Conservation (phyloP, 2,329 filamentous ascomycete genomes). For the Trichoderma sp. region DNA sequence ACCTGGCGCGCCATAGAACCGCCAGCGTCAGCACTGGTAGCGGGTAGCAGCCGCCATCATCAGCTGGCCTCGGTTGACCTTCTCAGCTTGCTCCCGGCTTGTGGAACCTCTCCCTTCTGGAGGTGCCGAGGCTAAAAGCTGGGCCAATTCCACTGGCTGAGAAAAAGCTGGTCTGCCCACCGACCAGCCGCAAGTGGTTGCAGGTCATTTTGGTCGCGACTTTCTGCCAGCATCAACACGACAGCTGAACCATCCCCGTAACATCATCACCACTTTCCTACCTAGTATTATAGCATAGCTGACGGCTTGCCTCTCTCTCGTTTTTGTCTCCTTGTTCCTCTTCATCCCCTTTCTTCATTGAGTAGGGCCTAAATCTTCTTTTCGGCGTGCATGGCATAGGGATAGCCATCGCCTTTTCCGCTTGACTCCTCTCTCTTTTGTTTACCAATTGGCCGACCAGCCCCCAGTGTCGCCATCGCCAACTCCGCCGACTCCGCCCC, state of each 20-base stretch:
- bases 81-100: slow-evolving; percentile 6
- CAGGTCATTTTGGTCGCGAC: slow-evolving; percentile 10
- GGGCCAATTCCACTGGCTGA: background rate
- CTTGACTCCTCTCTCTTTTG: background rate
- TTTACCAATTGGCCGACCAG: background rate
- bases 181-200: slow-evolving; percentile 9
- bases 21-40: background rate
- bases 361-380: background rate
- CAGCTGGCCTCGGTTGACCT: slow-evolving; percentile 23
- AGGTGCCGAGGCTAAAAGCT: slow-evolving; percentile 11
- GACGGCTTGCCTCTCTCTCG: background rate
- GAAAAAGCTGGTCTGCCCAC: slow-evolving; percentile 13
- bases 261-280: no score
- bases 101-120: slow-evolving; percentile 10
- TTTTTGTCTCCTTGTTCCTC: background rate
- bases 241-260: slow-evolving; percentile 5
- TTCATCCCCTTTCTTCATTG: background rate
- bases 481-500: background rate
- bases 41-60: slow-evolving; percentile 17
- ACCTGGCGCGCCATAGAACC: background rate
- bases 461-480: background rate
- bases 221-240: background rate
- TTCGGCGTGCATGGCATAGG: background rate
- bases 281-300: background rate
- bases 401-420: background rate